phyloP scores from a whole-genome alignment of 441 rosid genomes.

The Theobroma grandiflorum region DNA sequence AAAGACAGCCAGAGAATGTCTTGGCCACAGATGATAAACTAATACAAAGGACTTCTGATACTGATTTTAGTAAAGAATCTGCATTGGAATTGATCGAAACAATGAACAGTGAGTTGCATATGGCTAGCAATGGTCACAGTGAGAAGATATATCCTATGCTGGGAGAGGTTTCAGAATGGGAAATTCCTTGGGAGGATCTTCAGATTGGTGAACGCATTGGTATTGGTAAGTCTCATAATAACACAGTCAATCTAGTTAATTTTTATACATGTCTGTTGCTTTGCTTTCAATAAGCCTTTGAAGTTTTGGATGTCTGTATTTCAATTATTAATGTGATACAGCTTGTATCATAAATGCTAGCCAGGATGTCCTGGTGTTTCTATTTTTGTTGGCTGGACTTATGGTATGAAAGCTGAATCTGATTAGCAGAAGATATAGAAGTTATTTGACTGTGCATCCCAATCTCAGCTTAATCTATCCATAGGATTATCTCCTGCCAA shows the following conservation, averaged over 20 bases:
- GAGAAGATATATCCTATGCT: slow-evolving; percentile 72
- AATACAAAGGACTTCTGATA: slow-evolving; percentile 31
- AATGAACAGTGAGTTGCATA: slow-evolving; percentile 37
- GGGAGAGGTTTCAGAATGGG: slow-evolving; percentile 90
- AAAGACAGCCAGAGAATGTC: slow-evolving; percentile 44
- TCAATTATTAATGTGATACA: neutral
- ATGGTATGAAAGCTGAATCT: slow-evolving; percentile 7
- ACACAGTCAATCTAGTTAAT: neutral
- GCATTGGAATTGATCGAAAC: slow-evolving; percentile 41
- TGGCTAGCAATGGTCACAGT: slow-evolving; percentile 49
- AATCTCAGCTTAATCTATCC: neutral
- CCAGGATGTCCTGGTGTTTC: slow-evolving; percentile 11
- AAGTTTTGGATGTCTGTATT: neutral
- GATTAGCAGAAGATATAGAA: neutral
- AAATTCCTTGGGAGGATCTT: slow-evolving; percentile 96
- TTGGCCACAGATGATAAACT: slow-evolving; percentile 33
- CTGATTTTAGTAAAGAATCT: slow-evolving; percentile 49
- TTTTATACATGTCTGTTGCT: neutral
- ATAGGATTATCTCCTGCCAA: neutral
- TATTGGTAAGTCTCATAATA: slow-evolving; percentile 64
- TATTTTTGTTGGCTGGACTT: slow-evolving; percentile 10
- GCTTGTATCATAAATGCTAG: neutral
- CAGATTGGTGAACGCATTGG: slow-evolving; percentile 98
- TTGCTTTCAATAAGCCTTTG: slow-evolving; percentile 10
- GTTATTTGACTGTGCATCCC: neutral